phyloP scores from a whole-genome alignment of 768 basidiomycete genomes.

The Boletus sp. region DNA sequence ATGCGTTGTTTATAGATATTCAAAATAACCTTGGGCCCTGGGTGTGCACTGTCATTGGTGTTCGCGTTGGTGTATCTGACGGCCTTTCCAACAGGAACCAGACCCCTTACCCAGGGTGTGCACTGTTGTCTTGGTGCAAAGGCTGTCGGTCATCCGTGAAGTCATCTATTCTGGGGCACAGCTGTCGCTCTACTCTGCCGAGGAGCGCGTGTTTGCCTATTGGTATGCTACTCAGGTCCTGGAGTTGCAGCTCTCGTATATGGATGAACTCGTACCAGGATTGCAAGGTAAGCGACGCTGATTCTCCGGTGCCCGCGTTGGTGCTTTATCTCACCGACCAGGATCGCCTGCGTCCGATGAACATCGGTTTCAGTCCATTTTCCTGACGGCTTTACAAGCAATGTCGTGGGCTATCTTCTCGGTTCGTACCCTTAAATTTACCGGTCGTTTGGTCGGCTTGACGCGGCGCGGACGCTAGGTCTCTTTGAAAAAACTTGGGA shows the following conservation, averaged over 20 bases:
- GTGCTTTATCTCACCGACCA: background rate
- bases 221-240: slow-evolving; percentile 65
- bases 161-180: slow-evolving; percentile 75
- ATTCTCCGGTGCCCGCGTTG: background rate
- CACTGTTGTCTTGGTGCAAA: slow-evolving; percentile 49
- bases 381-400: slow-evolving; percentile 55
- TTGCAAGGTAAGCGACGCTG: slow-evolving; percentile 38
- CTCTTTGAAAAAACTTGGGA: slow-evolving; percentile 44
- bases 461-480: slow-evolving; percentile 34
- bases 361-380: slow-evolving; percentile 45
- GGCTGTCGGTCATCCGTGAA: slow-evolving; percentile 59
- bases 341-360: slow-evolving; percentile 38
- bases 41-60: slow-evolving; percentile 2
- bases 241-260: slow-evolving; percentile 49
- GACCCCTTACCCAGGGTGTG: slow-evolving; percentile 28
- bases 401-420: slow-evolving; percentile 52
- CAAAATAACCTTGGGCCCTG: slow-evolving; percentile 14
- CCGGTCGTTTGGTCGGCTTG: background rate
- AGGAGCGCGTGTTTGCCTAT: slow-evolving; percentile 72
- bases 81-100: slow-evolving; percentile 14
- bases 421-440: slow-evolving; percentile 34
- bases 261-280: slow-evolving; percentile 46
- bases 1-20: slow-evolving; percentile 41
- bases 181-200: slow-evolving; percentile 62
- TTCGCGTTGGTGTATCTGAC: slow-evolving; percentile 1